These are phyloP conservation scores for Priceomyces fermenticarens DNA, from an alignment of 805 yeast genomes.

Conservation along the genomic window DNA sequence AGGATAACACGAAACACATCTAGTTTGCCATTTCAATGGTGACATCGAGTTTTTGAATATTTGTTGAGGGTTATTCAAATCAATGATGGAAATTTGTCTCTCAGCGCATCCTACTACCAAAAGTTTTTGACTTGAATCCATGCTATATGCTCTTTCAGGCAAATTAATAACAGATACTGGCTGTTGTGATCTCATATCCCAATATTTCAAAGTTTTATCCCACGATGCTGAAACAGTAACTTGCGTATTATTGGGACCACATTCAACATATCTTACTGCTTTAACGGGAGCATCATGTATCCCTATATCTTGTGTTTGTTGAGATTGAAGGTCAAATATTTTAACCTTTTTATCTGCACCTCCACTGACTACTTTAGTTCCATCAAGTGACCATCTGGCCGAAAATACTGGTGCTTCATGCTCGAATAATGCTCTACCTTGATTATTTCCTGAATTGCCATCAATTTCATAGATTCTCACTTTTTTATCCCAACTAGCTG, in stretches of 20 bases:
- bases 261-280: slow-evolving; percentile 70
- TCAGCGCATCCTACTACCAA: slow-evolving; percentile 95
- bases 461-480: slow-evolving; percentile 88
- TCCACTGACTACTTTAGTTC: slow-evolving; percentile 76
- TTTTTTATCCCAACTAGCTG: slow-evolving; percentile 91
- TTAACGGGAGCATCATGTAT: slow-evolving; percentile 80
- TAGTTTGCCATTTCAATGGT: slow-evolving; percentile 87
- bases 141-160: slow-evolving; percentile 88
- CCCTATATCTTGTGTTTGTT: slow-evolving; percentile 83
- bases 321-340: slow-evolving; percentile 75
- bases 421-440: slow-evolving; percentile 85
- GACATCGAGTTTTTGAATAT: slow-evolving; percentile 72
- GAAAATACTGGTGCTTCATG: slow-evolving; percentile 86
- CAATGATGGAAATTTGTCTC: slow-evolving; percentile 71
- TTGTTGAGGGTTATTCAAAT: slow-evolving; percentile 77
- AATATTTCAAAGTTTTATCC: slow-evolving; percentile 92
- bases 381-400: slow-evolving; percentile 82
- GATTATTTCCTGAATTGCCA: slow-evolving; percentile 68
- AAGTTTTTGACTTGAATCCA: slow-evolving; percentile 79
- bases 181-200: slow-evolving; percentile 87
- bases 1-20: slow-evolving; percentile 80
- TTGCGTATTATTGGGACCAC: slow-evolving; percentile 79
- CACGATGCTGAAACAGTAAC: slow-evolving; percentile 91
- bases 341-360: slow-evolving; percentile 90
- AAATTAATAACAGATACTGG: slow-evolving; percentile 78